Conservation (phyloP, 106 monocot species). For the Allium fistulosum region DNA sequence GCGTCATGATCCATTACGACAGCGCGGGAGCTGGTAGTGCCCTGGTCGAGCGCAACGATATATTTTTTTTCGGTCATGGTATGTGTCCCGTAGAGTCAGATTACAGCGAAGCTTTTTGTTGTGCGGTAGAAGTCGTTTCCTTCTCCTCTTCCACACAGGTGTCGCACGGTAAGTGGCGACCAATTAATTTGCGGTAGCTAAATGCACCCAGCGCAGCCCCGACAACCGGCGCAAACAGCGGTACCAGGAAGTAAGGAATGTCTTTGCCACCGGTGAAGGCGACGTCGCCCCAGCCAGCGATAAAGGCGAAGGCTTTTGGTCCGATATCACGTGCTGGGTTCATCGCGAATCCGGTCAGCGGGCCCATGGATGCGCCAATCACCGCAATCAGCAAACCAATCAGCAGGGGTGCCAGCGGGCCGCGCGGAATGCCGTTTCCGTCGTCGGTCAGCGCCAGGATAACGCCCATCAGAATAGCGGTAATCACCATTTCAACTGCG, state of each 20-base stretch:
- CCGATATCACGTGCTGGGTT: conserved; percentile 5
- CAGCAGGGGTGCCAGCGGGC: not conserved
- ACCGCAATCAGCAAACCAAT: not conserved
- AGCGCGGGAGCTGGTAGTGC: conserved; percentile 3
- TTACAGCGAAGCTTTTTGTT: not conserved
- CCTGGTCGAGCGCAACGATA: conserved; percentile 5
- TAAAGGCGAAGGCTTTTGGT: not conserved
- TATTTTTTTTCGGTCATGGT: no score
- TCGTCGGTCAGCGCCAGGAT: not conserved
- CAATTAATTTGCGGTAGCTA: not conserved
- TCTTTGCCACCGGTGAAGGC: no score
- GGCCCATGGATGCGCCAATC: not conserved
- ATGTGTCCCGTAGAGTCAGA: no score
- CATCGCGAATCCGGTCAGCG: conserved; percentile 1
- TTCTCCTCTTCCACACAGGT: not conserved
- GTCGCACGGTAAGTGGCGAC: not conserved
- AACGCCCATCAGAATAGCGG: not conserved
- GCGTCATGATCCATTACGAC: not conserved
- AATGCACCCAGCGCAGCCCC: not conserved
- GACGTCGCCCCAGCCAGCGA: not conserved
- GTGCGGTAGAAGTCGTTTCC: not conserved
- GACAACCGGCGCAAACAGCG: not conserved
- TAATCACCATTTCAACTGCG: not conserved
- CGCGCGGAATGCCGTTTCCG: not conserved
- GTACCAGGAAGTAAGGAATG: not conserved